phyloP scores from a whole-genome alignment of 1,284 basidiomycete species.

The Ceratobasidium papillatum region DNA sequence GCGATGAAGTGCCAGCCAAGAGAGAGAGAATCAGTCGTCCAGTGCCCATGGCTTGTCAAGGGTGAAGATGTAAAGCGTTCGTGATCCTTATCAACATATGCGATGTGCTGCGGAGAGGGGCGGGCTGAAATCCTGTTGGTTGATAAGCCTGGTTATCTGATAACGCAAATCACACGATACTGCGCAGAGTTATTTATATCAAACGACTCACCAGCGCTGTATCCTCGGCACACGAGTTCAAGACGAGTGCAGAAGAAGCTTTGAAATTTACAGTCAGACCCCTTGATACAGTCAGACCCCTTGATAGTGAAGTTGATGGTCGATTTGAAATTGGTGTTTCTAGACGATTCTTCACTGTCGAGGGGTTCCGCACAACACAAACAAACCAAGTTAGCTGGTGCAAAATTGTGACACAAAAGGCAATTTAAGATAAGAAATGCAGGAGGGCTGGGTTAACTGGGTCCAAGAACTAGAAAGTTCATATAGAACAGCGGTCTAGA shows the following conservation, averaged over 20 bases:
- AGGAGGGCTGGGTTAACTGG: no score
- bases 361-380: background rate
- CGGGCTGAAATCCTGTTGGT: background rate
- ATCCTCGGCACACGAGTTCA: background rate
- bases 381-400: no score
- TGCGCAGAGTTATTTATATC: background rate
- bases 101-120: background rate
- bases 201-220: background rate
- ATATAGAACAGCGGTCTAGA: no score
- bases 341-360: background rate
- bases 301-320: background rate
- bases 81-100: background rate
- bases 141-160: background rate
- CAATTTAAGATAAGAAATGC: no score
- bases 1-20: background rate
- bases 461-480: no score
- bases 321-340: background rate
- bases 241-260: background rate
- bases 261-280: background rate
- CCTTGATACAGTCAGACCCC: background rate
- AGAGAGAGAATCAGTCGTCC: background rate
- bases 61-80: background rate
- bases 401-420: no score
- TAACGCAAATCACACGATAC: background rate
- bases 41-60: background rate